These are phyloP conservation scores for Penicillium desertorum DNA, from an alignment of 495 filamentous ascomycete species.

Conservation along the genomic window DNA sequence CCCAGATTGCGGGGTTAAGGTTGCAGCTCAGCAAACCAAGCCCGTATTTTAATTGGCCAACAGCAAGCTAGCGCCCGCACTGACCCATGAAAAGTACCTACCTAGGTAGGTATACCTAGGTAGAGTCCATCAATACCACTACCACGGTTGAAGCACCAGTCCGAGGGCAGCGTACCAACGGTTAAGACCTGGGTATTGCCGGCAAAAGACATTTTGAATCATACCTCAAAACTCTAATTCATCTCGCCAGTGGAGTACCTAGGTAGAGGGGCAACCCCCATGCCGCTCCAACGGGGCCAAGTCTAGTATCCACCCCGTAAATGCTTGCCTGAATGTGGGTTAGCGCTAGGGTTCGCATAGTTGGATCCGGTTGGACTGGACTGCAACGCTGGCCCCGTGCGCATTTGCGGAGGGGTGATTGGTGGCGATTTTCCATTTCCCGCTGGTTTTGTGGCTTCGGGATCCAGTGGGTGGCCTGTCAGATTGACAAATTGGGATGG, in stretches of 20 bases:
- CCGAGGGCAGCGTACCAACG: background rate
- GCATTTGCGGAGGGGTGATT: background rate
- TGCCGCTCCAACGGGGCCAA: background rate
- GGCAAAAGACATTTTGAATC: background rate
- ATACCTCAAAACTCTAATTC: too few relatives aligned
- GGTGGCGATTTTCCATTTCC: background rate
- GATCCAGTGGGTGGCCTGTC: background rate
- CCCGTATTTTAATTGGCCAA: constrained; percentile 3
- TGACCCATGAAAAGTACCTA: constrained; percentile 1
- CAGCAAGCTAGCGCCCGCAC: constrained; percentile 8
- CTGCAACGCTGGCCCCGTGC: constrained; percentile 1
- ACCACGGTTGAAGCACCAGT: background rate
- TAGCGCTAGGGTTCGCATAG: background rate
- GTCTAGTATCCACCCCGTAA: background rate
- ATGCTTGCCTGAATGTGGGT: background rate
- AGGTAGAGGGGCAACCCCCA: background rate
- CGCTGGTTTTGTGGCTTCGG: background rate
- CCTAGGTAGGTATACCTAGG: too few relatives aligned
- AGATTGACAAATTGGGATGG: background rate
- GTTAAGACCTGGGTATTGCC: background rate
- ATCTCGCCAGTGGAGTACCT: background rate
- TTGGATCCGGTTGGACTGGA: background rate
- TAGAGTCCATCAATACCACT: constrained; percentile 1
- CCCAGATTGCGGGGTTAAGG: constrained; percentile 33
- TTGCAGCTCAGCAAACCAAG: constrained; percentile 23